Evolutionary conservation across 192 early-diverging fungal genomes (phyloP), one percentile per base, ranked within the genome.

Genomic region (Entomortierella parvispora): DNA sequence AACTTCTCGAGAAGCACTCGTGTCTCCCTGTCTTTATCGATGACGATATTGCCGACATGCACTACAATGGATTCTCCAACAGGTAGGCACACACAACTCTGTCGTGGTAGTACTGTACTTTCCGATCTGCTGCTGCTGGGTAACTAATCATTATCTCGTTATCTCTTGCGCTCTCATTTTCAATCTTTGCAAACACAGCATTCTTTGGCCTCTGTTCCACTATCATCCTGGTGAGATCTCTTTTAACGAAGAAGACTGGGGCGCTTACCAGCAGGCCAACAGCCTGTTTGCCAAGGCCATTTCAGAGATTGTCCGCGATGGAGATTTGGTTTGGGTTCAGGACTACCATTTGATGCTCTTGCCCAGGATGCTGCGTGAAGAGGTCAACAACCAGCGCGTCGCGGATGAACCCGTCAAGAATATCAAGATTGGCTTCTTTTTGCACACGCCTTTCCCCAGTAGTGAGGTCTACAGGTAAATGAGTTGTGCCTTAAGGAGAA

Each of bases 61-160:
- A 99, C 83, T 99, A 99, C 85, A 97, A 97, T 59, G 98, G 98
- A 6, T 98, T 99, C 85, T 96, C 95, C 28, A 99, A 99, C 85
- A 82, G 84, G 83, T 83, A 84, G 47, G 4, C n/a, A n/a, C n/a
- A n/a, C n/a, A n/a, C n/a, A n/a, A n/a, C n/a, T n/a, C n/a, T n/a
- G n/a, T n/a, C n/a, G n/a, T n/a, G n/a, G n/a, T n/a, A n/a, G n/a
- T n/a, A n/a, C n/a, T n/a, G n/a, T n/a, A n/a, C n/a, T n/a, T n/a
- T n/a, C n/a, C n/a, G n/a, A n/a, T n/a, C n/a, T n/a, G n/a, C n/a
- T n/a, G n/a, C n/a, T n/a, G n/a, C n/a, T n/a, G n/a, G n/a, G n/a
- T n/a, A n/a, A n/a, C 17, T n/a, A 2, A 31, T 32, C 17, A 53
- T 28, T 31, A 55, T 55, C 28, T n/a, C n/a, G 32, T 18, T 25